A percentile compares a stretch with the other conserved stretches of the same genome.
phyloP scores from a whole-genome alignment of 2,329 filamentous ascomycete species.

The Penicillium verrucosum region DNA sequence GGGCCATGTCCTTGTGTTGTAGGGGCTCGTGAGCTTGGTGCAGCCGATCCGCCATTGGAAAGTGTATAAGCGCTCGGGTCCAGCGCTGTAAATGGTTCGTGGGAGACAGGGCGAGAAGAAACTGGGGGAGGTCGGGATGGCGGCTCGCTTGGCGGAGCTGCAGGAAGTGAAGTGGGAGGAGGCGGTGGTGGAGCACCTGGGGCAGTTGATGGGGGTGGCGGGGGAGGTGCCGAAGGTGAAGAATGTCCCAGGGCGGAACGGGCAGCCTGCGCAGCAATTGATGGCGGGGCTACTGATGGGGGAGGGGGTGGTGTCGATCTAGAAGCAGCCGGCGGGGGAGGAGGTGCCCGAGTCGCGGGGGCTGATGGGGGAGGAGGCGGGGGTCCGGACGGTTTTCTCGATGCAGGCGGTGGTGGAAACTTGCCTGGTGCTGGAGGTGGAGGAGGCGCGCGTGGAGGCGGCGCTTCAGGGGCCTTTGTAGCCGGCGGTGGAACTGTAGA shows the following conservation, averaged over 20 bases:
- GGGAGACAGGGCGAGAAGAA: conserved; percentile 35
- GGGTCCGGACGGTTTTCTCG: conserved; percentile 56
- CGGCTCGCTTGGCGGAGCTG: conserved; percentile 40
- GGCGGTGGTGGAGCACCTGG: conserved; percentile 42
- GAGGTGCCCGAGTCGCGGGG: conserved; percentile 45
- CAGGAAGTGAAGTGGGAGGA: conserved; percentile 38
- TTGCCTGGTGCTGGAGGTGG: conserved; percentile 51
- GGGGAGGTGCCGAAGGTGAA: conserved; percentile 44
- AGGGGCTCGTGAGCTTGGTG: conserved; percentile 26
- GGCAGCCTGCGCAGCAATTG: conserved; percentile 58
- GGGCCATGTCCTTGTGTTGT: conserved; percentile 27
- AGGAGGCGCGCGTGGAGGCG: conserved; percentile 62
- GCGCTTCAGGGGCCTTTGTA: conserved; percentile 48
- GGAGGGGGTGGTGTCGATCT: conserved; percentile 46
- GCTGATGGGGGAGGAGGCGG: conserved; percentile 45
- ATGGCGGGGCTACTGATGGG: conserved; percentile 26
- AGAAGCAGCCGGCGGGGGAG: conserved; percentile 36
- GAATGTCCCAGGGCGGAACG: conserved; percentile 53
- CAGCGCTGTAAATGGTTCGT: conserved; percentile 60
- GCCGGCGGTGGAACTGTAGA: conserved; percentile 58
- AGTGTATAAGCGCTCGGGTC: conserved; percentile 76
- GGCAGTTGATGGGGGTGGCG: conserved; percentile 45
- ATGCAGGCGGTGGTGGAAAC: conserved; percentile 56
- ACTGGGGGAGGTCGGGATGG: conserved; percentile 44
- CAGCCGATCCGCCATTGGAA: conserved; percentile 54